Base-by-base conservation (phyloP, 305 asterid species). In the Fraxinus albicans region DNA sequence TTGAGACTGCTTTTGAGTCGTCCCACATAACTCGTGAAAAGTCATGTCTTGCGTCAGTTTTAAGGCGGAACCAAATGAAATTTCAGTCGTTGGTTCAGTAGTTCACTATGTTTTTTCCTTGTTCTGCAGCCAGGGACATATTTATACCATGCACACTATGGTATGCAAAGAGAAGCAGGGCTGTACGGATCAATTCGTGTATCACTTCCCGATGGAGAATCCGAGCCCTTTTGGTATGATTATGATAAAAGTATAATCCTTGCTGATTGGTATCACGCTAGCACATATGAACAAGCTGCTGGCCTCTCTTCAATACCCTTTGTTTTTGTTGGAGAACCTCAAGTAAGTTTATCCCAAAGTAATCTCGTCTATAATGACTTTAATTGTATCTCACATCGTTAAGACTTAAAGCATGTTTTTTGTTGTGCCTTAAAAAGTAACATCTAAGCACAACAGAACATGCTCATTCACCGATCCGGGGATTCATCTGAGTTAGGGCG, bases 131-230 rank as follows among this genome's bases (percentile, higher is more conserved):
- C 93, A 0, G 98, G 98, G 47, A 92, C 98, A 67, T 95, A 90
- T 69, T 21, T 93, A 79, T 95, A 95, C 72, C 98, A 93, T 86
- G 94, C 96, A 35, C 98, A 93, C 86, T 95, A 93, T 69, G 98
- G 98, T 2, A 92, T 95, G 97, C 98, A 92, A 86, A 87, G 97
- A 84, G 94, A 88, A 73, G 91, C 90, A 0, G 98, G 98, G 4
- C 73, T 93, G 12, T 88, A 91, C 34, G 98, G 98, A 31, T 86
- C 93, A 77, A 84, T 95, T 70, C 89, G 85, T 0, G 98, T 95
- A 0, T 74, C 85, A 36, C 86, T 89, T 10, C 95, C 97, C 0
- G 82, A 83, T 12, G 95, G 94, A 29, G 84, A 87, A 60, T 25
- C 85, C 0, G 98, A 95, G 86, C 98, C 98, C 6, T 93, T 88